phyloP scores from a whole-genome alignment of 352 stramenopile species.

The Globisporangium radiosum region DNA sequence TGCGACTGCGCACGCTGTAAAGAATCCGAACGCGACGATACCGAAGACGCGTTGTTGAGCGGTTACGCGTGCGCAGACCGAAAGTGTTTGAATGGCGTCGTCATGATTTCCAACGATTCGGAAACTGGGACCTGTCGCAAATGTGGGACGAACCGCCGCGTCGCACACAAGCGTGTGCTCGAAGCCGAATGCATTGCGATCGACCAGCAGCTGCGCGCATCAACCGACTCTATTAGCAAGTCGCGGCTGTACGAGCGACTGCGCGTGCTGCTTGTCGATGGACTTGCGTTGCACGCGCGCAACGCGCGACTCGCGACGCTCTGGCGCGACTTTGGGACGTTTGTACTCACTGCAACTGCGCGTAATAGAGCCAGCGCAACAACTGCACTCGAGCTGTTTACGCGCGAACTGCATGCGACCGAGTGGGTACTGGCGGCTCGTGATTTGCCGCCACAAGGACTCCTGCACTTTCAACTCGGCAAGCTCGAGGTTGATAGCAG shows the following conservation, averaged over 20 bases:
- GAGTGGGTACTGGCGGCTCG: slow-evolving; percentile 34
- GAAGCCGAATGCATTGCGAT: slow-evolving; percentile 16
- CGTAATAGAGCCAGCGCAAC: not conserved
- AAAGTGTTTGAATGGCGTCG: slow-evolving; percentile 16
- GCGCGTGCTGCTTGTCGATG: slow-evolving; percentile 15
- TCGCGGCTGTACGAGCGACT: slow-evolving; percentile 24
- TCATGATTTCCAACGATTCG: not conserved
- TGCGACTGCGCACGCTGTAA: slow-evolving; percentile 38
- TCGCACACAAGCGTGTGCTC: slow-evolving; percentile 5
- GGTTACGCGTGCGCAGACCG: slow-evolving; percentile 21
- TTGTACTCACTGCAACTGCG: slow-evolving; percentile 14
- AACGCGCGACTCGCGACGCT: slow-evolving; percentile 24
- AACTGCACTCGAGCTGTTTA: slow-evolving; percentile 18
- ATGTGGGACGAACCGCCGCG: slow-evolving; percentile 14
- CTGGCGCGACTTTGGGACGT: slow-evolving; percentile 34
- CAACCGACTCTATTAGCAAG: slow-evolving; percentile 4
- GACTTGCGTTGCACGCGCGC: slow-evolving; percentile 23
- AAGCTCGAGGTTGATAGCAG: slow-evolving; percentile 21
- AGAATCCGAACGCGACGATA: slow-evolving; percentile 3
- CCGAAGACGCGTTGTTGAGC: slow-evolving; percentile 36
- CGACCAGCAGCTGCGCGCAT: not conserved
- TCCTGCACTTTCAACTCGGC: slow-evolving; percentile 39
- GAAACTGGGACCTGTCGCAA: slow-evolving; percentile 12
- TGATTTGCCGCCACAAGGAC: slow-evolving; percentile 32
- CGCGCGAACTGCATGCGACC: slow-evolving; percentile 24